These are phyloP conservation scores for Cystobasidium pallidum DNA, from an alignment of 1,284 basidiomycete genomes.

Conservation along the genomic window DNA sequence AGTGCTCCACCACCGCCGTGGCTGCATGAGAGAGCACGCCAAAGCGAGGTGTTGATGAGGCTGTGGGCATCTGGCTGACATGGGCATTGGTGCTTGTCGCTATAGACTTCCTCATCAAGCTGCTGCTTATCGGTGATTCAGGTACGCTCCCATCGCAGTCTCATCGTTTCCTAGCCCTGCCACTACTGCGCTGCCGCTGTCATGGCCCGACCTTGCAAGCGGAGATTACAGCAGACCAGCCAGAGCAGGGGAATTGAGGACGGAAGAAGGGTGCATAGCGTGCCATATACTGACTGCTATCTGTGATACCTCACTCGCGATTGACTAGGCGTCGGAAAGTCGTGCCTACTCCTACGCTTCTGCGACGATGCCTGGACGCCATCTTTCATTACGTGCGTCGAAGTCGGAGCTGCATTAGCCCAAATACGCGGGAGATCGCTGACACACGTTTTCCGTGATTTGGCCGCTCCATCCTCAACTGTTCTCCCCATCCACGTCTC, in stretches of 20 bases:
- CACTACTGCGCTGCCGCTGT: neutral
- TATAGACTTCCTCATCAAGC: slow-evolving; percentile 60
- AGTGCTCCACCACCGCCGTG: neutral
- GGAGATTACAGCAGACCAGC: slow-evolving; percentile 2
- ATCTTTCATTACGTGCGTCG: slow-evolving; percentile 81
- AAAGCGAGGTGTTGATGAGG: neutral
- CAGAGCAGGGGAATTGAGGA: neutral
- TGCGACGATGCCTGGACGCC: slow-evolving; percentile 99
- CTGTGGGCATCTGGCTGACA: neutral
- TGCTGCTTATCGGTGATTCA: slow-evolving; percentile 94
- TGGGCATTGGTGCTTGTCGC: neutral
- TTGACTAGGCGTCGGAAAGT: slow-evolving; percentile 77
- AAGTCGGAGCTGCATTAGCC: slow-evolving; percentile 41
- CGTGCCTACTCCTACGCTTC: slow-evolving; percentile 95
- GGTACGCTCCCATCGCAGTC: slow-evolving; percentile 61
- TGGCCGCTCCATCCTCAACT: too few relatives aligned
- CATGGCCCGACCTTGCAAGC: neutral
- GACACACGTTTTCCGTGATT: neutral
- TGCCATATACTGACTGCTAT: neutral
- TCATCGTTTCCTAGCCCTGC: neutral
- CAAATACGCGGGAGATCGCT: neutral
- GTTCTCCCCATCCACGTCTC: neutral
- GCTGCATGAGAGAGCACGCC: neutral
- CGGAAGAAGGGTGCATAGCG: neutral
- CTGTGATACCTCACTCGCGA: neutral